phyloP scores from a whole-genome alignment of 2,329 filamentous ascomycete genomes.

The Neocucurbitaria cava region DNA sequence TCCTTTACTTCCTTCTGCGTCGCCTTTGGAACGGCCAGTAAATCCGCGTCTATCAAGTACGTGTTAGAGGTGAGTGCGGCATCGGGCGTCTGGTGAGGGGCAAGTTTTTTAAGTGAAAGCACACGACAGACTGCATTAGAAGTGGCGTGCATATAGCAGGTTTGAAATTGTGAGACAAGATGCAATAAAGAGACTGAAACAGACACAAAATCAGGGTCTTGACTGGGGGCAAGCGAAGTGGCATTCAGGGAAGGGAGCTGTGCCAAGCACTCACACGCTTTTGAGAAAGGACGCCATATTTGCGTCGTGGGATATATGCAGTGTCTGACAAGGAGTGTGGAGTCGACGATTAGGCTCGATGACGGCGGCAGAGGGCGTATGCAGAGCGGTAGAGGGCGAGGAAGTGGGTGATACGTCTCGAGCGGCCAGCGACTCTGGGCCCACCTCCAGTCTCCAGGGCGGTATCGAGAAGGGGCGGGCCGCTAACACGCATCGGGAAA shows the following conservation, averaged over 20 bases:
- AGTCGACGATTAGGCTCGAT: slow-evolving; percentile 14
- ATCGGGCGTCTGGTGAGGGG: slow-evolving; percentile 5
- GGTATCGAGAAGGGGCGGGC: slow-evolving; percentile 38
- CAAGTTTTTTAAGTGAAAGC: slow-evolving; percentile 8
- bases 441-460: slow-evolving; percentile 26
- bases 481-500: slow-evolving; percentile 32
- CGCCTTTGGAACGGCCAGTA: slow-evolving; percentile 51
- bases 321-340: slow-evolving; percentile 13
- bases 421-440: slow-evolving; percentile 36
- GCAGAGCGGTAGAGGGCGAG: slow-evolving; percentile 27
- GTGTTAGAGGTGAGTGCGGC: slow-evolving; percentile 27
- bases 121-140: slow-evolving; percentile 5
- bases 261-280: slow-evolving; percentile 52
- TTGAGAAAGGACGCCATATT: slow-evolving; percentile 51
- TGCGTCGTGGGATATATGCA: slow-evolving; percentile 13
- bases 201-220: slow-evolving; percentile 31
- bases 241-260: slow-evolving; percentile 37
- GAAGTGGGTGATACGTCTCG: slow-evolving; percentile 43
- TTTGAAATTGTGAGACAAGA: slow-evolving; percentile 30
- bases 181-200: slow-evolving; percentile 38
- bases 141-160: slow-evolving; percentile 18
- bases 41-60: slow-evolving; percentile 48
- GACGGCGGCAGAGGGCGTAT: slow-evolving; percentile 29
- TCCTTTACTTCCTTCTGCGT: slow-evolving; percentile 44
- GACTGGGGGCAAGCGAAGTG: slow-evolving; percentile 23